Conservation (phyloP, 2,329 filamentous ascomycete genomes). For the Aspergillaceae sp. region DNA sequence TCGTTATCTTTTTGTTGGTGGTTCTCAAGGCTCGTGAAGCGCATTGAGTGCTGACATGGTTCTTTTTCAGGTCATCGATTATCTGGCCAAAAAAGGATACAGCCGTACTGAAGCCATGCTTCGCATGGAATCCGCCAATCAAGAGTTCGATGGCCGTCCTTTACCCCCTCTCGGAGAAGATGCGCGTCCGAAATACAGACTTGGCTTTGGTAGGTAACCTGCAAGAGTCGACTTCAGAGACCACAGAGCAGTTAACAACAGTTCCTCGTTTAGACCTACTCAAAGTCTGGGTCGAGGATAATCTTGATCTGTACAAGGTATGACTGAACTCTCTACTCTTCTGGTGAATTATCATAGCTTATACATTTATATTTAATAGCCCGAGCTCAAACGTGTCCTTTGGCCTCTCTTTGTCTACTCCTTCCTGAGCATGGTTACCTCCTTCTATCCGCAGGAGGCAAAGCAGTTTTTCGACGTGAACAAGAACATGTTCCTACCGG, state of each 20-base stretch:
- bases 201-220: slow-evolving; percentile 51
- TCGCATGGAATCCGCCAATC: slow-evolving; percentile 75
- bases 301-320: slow-evolving; percentile 88
- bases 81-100: slow-evolving; percentile 91
- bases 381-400: slow-evolving; percentile 75
- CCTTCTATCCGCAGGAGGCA: slow-evolving; percentile 63
- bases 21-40: background rate
- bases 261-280: slow-evolving; percentile 47
- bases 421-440: slow-evolving; percentile 67
- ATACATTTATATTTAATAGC: slow-evolving; percentile 44
- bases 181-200: slow-evolving; percentile 68
- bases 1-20: slow-evolving; percentile 1
- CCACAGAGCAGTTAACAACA: background rate
- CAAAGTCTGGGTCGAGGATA: slow-evolving; percentile 79
- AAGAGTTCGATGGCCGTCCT: slow-evolving; percentile 72
- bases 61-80: slow-evolving; percentile 69
- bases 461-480: slow-evolving; percentile 64
- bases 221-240: background rate
- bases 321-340: slow-evolving; percentile 7
- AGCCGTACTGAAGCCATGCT: slow-evolving; percentile 87
- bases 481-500: slow-evolving; percentile 60
- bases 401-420: slow-evolving; percentile 96
- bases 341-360: background rate
- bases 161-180: slow-evolving; percentile 59
- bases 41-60: slow-evolving; percentile 1